Evolutionary conservation across 768 basidiomycete genomes (phyloP).

Genomic region (Butyriboletus loyo): DNA sequence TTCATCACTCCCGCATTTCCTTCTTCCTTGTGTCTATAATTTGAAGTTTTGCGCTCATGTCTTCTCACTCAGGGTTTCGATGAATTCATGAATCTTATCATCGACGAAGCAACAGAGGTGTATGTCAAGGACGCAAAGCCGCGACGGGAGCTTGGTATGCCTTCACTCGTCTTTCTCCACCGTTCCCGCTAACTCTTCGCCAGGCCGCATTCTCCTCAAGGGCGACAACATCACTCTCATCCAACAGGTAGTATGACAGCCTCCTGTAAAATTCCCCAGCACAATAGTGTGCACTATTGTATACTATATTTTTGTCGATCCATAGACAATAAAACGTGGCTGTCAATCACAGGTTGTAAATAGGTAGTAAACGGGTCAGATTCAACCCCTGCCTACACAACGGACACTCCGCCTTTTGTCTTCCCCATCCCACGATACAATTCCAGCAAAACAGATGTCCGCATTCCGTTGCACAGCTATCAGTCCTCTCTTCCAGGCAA

Average conservation of each 20-base stretch:
- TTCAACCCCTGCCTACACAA: conserved; percentile 77
- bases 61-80: conserved; percentile 78
- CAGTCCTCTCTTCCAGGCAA: conserved; percentile 81
- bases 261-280: conserved; percentile 11
- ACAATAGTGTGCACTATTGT: conserved; percentile 13
- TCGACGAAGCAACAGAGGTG: conserved; percentile 92
- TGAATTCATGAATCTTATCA: conserved; percentile 98
- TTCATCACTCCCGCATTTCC: conserved; percentile 7
- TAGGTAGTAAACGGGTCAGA: conserved; percentile 67
- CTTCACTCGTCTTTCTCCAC: neutral
- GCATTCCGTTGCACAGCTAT: conserved; percentile 82
- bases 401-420: conserved; percentile 89
- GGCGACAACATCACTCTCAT: conserved; percentile 99
- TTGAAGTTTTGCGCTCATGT: conserved; percentile 22
- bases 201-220: conserved; percentile 94
- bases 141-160: conserved; percentile 75
- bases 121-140: conserved; percentile 89
- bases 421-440: conserved; percentile 85
- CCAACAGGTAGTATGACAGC: conserved; percentile 53
- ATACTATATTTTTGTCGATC: conserved; percentile 16
- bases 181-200: neutral
- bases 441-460: conserved; percentile 90
- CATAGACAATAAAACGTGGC: neutral
- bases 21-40: neutral
- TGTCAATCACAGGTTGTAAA: conserved; percentile 73